Evolutionary conservation across 495 filamentous ascomycete genomes (phyloP).

Genomic region (Chaetomium cochliodes): DNA sequence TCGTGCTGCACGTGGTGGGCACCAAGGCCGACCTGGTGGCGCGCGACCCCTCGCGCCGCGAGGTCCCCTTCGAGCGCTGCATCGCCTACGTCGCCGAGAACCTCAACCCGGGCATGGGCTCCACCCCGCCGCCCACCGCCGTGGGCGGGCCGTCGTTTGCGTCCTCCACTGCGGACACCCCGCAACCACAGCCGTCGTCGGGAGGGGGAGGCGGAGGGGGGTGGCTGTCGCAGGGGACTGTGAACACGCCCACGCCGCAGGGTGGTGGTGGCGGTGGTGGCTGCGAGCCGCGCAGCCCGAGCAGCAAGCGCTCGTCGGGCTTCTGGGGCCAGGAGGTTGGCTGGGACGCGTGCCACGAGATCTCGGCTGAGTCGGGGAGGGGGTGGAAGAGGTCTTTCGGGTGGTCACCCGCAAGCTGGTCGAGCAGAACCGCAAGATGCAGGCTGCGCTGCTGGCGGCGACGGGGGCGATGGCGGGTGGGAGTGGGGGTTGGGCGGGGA

Average conservation of each 20-base stretch:
- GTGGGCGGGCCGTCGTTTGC: constrained; percentile 25
- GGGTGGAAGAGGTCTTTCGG: constrained; percentile 94
- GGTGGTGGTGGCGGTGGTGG: constrained; percentile 15
- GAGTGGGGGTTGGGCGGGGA: background rate
- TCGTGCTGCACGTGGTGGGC: constrained; percentile 94
- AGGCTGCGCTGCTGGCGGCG: constrained; percentile 51
- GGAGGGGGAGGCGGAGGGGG: background rate
- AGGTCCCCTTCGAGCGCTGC: constrained; percentile 89
- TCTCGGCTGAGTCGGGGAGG: constrained; percentile 91
- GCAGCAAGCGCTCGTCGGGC: constrained; percentile 74
- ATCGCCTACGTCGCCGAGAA: constrained; percentile 94
- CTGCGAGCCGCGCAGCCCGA: constrained; percentile 59
- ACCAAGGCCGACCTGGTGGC: constrained; percentile 93
- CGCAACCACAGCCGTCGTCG: background rate
- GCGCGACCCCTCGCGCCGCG: constrained; percentile 67
- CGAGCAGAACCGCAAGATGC: constrained; percentile 76
- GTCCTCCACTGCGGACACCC: background rate
- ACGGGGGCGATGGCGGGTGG: constrained; percentile 39
- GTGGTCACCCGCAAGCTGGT: constrained; percentile 94
- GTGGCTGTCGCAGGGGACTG: background rate
- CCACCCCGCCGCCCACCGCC: constrained; percentile 62
- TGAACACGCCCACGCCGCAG: too few relatives aligned
- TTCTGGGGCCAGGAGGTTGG: constrained; percentile 92
- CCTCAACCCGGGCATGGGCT: constrained; percentile 63
- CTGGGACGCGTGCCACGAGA: constrained; percentile 97